A percentile compares a stretch with the other conserved stretches of the same genome.
These are phyloP conservation scores for Fusarium lateritium DNA, from an alignment of 2,329 filamentous ascomycete genomes.

Conservation along the genomic window DNA sequence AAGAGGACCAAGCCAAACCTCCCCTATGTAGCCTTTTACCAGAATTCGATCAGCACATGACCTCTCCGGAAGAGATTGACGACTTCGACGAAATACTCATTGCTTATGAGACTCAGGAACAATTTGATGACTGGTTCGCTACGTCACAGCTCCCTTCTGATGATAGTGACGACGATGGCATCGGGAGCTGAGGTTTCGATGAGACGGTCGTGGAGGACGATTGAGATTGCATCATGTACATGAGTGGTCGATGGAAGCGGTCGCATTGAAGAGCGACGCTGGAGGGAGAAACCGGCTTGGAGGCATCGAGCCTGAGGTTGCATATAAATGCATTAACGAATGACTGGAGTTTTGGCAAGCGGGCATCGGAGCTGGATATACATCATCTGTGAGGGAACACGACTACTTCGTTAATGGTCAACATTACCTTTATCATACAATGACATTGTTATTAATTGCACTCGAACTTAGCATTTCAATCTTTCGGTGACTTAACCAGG, in stretches of 20 bases:
- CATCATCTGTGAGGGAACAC: slow-evolving; percentile 11
- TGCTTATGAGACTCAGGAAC: slow-evolving; percentile 14
- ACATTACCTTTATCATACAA: slow-evolving; percentile 19
- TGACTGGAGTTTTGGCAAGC: not conserved
- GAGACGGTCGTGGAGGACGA: not conserved
- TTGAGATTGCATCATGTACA: not conserved
- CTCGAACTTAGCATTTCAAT: slow-evolving; percentile 7
- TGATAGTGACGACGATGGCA: slow-evolving; percentile 2
- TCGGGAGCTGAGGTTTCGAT: not conserved
- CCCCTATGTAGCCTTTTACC: slow-evolving; percentile 30
- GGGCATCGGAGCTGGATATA: not conserved
- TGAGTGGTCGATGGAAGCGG: not conserved
- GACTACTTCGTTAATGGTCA: slow-evolving; percentile 23
- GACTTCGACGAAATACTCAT: slow-evolving; percentile 16
- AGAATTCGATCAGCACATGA: slow-evolving; percentile 10
- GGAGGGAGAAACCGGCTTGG: not conserved
- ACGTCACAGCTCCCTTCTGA: not conserved
- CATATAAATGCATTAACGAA: not conserved
- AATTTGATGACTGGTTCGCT: slow-evolving; percentile 12
- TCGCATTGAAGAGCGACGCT: too few species aligned
- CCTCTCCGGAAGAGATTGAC: not conserved
- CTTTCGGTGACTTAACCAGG: slow-evolving; percentile 37
- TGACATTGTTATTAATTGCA: slow-evolving; percentile 15
- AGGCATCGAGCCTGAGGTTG: not conserved
- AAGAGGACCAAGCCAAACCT: not conserved